Evolutionary conservation across 805 yeast genomes (phyloP).

Genomic region (Clavispora phyllophila): DNA sequence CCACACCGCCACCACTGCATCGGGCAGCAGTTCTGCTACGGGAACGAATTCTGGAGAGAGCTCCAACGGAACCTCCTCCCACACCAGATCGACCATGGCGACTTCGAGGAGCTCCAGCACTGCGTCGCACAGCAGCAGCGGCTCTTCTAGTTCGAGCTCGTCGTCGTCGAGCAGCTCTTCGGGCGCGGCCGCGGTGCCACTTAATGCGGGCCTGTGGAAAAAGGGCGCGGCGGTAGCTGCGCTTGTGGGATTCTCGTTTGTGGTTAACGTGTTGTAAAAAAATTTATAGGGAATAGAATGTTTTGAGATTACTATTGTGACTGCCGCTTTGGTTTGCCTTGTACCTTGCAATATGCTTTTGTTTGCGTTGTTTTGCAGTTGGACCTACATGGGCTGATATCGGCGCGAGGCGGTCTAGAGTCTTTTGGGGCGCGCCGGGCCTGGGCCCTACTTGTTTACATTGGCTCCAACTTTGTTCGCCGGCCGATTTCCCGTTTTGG

Average conservation of each 20-base stretch:
- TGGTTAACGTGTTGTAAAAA: slow-evolving; percentile 21
- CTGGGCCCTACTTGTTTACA: no score
- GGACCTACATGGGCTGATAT: no score
- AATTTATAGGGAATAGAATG: not conserved
- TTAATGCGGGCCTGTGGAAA: slow-evolving; percentile 27
- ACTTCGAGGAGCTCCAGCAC: not conserved
- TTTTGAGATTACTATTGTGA: not conserved
- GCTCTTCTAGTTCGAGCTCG: not conserved
- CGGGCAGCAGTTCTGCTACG: no score
- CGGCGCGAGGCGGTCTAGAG: no score
- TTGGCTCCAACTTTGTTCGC: no score
- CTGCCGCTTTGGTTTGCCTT: no score
- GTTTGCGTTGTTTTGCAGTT: no score
- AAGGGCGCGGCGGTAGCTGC: slow-evolving; percentile 33
- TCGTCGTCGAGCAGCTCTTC: slow-evolving; percentile 9
- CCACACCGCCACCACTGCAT: not conserved
- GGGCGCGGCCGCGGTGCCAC: slow-evolving; percentile 16
- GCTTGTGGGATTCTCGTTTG: slow-evolving; percentile 31
- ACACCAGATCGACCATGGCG: not conserved
- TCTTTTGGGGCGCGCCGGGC: no score
- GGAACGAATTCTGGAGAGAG: not conserved
- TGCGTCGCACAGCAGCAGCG: not conserved
- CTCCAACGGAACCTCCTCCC: not conserved
- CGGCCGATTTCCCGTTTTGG: no score
- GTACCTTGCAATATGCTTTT: no score